phyloP scores from a whole-genome alignment of 345 rosid genomes.

The Pelargonium nanum region DNA sequence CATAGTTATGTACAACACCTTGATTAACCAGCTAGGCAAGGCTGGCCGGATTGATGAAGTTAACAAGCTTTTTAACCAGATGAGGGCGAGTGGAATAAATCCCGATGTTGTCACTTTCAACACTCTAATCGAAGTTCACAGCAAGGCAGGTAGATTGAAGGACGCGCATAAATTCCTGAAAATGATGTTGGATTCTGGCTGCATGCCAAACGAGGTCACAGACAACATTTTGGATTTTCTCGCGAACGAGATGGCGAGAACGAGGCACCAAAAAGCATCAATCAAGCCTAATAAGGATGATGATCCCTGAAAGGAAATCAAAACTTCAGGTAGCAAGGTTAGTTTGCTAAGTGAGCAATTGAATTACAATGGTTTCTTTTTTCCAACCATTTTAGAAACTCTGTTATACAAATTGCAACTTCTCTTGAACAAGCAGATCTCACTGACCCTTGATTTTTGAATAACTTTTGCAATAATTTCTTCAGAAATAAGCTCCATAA shows the following conservation, averaged over 20 bases:
- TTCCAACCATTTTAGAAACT: not conserved
- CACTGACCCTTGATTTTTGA: too few relatives aligned
- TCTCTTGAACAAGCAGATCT: too few relatives aligned
- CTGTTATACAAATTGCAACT: not conserved
- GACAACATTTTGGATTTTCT: constrained; percentile 76
- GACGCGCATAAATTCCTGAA: constrained; percentile 65
- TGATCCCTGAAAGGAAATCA: constrained; percentile 10
- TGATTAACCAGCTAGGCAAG: constrained; percentile 75
- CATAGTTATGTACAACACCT: constrained; percentile 81
- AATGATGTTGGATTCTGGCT: constrained; percentile 66
- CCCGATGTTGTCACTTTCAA: constrained; percentile 83
- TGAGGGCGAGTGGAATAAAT: constrained; percentile 57
- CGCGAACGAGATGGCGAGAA: constrained; percentile 66
- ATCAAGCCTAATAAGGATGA: constrained; percentile 26
- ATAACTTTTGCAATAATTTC: too few relatives aligned
- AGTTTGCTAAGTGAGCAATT: not conserved
- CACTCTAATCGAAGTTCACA: constrained; percentile 73
- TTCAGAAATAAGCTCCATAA: too few relatives aligned
- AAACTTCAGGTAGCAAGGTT: not conserved
- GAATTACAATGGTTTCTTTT: too few relatives aligned
- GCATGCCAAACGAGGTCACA: constrained; percentile 70
- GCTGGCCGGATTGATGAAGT: constrained; percentile 72
- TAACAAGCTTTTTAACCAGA: constrained; percentile 54
- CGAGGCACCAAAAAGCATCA: constrained; percentile 56
- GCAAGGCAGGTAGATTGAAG: constrained; percentile 64